phyloP scores from a whole-genome alignment of 768 basidiomycete species.

The Termitomyces sp. region DNA sequence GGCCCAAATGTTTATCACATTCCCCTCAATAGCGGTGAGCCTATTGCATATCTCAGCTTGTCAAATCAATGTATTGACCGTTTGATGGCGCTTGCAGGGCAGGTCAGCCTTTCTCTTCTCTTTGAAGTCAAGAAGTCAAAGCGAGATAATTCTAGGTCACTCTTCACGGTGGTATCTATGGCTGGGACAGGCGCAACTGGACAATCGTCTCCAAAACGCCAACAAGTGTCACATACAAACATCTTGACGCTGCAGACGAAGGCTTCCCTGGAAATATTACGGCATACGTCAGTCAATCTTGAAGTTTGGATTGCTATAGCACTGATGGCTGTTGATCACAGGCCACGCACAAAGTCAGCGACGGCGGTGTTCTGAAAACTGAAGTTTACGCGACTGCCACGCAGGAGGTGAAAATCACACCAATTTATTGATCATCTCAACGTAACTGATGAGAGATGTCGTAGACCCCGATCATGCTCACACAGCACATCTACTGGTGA shows the following conservation, averaged over 20 bases:
- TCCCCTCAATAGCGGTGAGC: constrained; percentile 43
- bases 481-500: constrained; percentile 52
- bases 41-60: neutral
- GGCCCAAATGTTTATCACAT: constrained; percentile 46
- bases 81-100: constrained; percentile 7
- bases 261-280: constrained; percentile 51
- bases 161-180: constrained; percentile 51
- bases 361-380: constrained; percentile 39
- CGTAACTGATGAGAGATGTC: neutral
- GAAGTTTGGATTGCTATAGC: neutral
- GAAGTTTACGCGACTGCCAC: constrained; percentile 43
- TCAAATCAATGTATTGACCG: neutral
- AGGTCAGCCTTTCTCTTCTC: constrained; percentile 13
- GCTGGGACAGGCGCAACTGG: constrained; percentile 60
- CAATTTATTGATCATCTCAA: neutral
- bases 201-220: constrained; percentile 36
- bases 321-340: constrained; percentile 11
- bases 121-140: neutral
- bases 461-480: constrained; percentile 54
- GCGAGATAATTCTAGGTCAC: constrained; percentile 32
- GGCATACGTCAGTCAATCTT: constrained; percentile 29
- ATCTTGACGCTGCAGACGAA: constrained; percentile 48
- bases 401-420: constrained; percentile 26
- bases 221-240: constrained; percentile 49
- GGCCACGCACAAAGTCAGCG: constrained; percentile 44